Base-by-base conservation (phyloP, 2,329 filamentous ascomycete species). In the Paramyrothecium roridum region DNA sequence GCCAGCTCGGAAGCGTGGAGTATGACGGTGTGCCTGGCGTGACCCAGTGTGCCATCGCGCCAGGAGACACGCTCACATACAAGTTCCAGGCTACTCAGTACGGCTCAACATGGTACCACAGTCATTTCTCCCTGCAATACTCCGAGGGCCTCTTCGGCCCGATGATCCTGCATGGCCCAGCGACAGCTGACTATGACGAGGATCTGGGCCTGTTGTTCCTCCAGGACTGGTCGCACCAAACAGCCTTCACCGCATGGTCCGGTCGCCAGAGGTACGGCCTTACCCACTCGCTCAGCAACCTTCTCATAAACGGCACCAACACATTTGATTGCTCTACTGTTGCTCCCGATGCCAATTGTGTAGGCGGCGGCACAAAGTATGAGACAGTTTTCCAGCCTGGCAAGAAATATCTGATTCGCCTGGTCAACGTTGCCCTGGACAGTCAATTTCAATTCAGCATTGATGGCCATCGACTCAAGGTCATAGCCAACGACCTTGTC, bases 131-230 rank as follows among this genome's bases (percentile, higher is more conserved):
- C 3, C 63, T 76, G 0, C 75, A 78, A 56, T 68, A 71, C 0
- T 78, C 72, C 68, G 76, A 86, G 54, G 86, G 86, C 1, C 69
- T 87, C 1, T 73, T 82, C 26, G 86, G 86, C 0, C 78, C 77
- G 2, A 81, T 89, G 37, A 70, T 87, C 19, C 83, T 88, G 61
- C 77, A 86, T 53, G 85, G 85, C 0, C 85, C 85, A 0, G 76
- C 78, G 0, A 79, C 80, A 2, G 73, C 77, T 16, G 76, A 83
- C 61, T 88, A 87, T 61, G 85, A 90, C 57, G 75, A 80, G 50
- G 87, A 90, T 62, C 72, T 88, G 0, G 86, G 87, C 3, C 70
- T 77, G 12, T 61, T 88, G 1, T 75, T 85, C 23, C 64, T 88
- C 7, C 80, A 77, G 17, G 85, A 88, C 61, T 87, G 83, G 81